Evolutionary conservation across 1,139 yeast genomes (phyloP), one percentile per base, ranked within the genome.

Genomic region (Geotrichum macrosporum): DNA sequence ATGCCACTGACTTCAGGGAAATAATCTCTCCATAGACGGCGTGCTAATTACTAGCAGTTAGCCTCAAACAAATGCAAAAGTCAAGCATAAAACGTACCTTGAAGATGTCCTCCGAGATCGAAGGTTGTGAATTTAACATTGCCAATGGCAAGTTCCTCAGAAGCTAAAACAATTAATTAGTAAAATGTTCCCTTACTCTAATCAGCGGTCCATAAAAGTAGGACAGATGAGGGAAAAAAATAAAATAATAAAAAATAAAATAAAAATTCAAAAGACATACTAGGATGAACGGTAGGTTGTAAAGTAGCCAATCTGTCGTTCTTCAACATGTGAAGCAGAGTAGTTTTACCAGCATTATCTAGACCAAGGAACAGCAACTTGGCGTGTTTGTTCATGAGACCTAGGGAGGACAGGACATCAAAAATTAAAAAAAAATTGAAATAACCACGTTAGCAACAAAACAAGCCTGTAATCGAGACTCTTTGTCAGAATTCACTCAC

Each of bases 1-100:
- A 92, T 92, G 46, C 97, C 98, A 68, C 88, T 85, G 48, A 92
- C 98, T 70, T 92, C 98, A 48, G 98, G 99, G 81, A 94, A 92
- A 69, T 92, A 92, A 68, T 92, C 97, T 68, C 88, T 89, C 99
- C 99, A 92, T 65, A 92, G 80, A 72, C 98, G 87, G 73, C 99
- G 89, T 41, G 98, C 98, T 47, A 21, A n/a, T n/a, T 4, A 19
- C 35, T 10, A 15, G n/a, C 2, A 24, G 16, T 20, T 15, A n/a
- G 4, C 2, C 19, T 15, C 3, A 18, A n/a, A 10, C 21, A 15
- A 5, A 4, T 19, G 22, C n/a, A 27, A 31, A 21, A 19, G 13
- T 20, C 6, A 33, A 34, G 33, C 39, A 21, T 13, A 9, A 29
- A 12, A 27, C 35, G 27, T 34, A 41, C 53, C 52, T 71, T 89